These are phyloP conservation scores for Phaseolus lunatus DNA, from an alignment of 306 rosid genomes.

Conservation along the genomic window DNA sequence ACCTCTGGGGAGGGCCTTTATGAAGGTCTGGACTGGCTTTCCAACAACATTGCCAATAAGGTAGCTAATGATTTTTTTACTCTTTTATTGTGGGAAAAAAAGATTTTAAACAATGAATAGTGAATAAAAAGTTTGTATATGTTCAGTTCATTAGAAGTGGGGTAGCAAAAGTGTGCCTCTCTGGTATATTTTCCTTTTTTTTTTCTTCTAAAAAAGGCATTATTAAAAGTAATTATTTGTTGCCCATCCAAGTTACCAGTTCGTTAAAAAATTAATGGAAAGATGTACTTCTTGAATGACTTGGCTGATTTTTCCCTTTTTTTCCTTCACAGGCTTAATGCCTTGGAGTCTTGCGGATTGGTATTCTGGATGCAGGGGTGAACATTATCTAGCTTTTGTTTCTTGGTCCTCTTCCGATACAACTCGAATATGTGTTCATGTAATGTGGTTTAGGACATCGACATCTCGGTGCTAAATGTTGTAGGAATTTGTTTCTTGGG, in stretches of 20 bases:
- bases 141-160: constrained; percentile 23
- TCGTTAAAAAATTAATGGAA: constrained; percentile 2
- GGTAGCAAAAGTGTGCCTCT: constrained; percentile 14
- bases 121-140: neutral
- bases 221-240: constrained; percentile 9
- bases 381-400: constrained; percentile 78
- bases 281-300: neutral
- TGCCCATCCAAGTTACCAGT: neutral
- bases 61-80: constrained; percentile 50
- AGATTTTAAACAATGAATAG: neutral
- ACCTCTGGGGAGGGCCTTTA: constrained; percentile 99
- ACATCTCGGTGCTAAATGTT: constrained; percentile 57
- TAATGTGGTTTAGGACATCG: constrained; percentile 62
- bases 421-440: constrained; percentile 57
- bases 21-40: constrained; percentile 99
- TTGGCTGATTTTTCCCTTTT: neutral
- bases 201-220: neutral
- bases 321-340: constrained; percentile 66
- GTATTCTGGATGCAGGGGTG: constrained; percentile 98
- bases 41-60: constrained; percentile 99
- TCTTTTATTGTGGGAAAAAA: neutral
- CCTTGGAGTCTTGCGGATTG: constrained; percentile 57
- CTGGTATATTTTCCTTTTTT: neutral
- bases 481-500: constrained; percentile 64
- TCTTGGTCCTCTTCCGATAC: constrained; percentile 50